Base-by-base conservation (phyloP, 1,284 basidiomycete genomes). In the Austroboletus novae-zelandiae region DNA sequence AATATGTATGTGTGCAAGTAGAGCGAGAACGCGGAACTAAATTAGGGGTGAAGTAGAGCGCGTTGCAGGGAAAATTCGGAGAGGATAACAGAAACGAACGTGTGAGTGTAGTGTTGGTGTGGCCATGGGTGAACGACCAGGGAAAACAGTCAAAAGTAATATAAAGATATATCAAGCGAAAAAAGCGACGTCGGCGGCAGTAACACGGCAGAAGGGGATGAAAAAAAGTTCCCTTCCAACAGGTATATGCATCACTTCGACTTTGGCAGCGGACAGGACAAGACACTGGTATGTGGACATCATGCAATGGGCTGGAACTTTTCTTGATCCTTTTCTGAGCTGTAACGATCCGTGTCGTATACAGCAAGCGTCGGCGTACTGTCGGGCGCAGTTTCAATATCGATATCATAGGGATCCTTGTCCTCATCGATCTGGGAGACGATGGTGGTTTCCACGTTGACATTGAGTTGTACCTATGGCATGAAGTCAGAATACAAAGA, bases 381-480 rank as follows among this genome's bases (percentile, higher is more conserved):
- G 2, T 14, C 17, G 7, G 40, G 52, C 18, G 35, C 17, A n/a
- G 53, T 30, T n/a, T 65, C 63, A 5, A 65, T 45, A 18, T 65
- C 63, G 3, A 65, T 47, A 18, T 69, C 67, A 17, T 36, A 48
- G 25, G 51, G 51, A 13, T 54, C 60, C 34, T 62, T 62, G 30
- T 50, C 44, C 9, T 66, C 67, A 31, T 66, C 65, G 1, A 66
- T 62, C 31, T 66, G 64, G 5, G 67, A 66, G 8, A 70, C 66
- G 6, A 66, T 53, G 4, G 65, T 66, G 0, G 67, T 67, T 31
- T 67, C 68, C 5, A 67, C 67, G 25, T 69, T 70, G 50, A 67
- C 68, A 17, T 70, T 70, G 3, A 67, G 54, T 41, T 63, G 64
- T 20, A 57, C 8, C 61, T 54, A 17, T 4, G 0, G 11, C 2